A percentile compares a stretch with the other conserved stretches of the same genome.
These are phyloP conservation scores for Cyclaneusma minus DNA, from an alignment of 2,329 filamentous ascomycete species.

Conservation along the genomic window DNA sequence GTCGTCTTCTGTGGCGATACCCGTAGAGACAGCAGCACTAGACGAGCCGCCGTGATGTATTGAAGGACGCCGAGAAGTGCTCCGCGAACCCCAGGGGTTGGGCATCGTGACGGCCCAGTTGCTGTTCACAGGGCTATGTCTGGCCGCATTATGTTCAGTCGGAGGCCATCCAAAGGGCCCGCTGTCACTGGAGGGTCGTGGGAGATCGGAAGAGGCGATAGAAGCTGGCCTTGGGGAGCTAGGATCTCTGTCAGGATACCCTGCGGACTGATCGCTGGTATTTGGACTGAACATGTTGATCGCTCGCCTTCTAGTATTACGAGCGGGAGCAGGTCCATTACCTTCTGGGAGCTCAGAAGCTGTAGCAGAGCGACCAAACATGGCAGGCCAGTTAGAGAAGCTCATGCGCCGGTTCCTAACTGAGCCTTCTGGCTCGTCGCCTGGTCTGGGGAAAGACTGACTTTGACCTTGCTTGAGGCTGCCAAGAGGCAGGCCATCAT, in stretches of 20 bases:
- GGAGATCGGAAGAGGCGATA: constrained; percentile 54
- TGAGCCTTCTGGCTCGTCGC: constrained; percentile 37
- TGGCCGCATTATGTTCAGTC: constrained; percentile 28
- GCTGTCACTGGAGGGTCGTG: constrained; percentile 65
- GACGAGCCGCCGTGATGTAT: constrained; percentile 59
- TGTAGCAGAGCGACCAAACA: constrained; percentile 16
- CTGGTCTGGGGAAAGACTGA: constrained; percentile 56
- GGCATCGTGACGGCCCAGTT: constrained; percentile 30
- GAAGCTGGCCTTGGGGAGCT: constrained; percentile 51
- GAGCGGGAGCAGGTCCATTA: constrained; percentile 17
- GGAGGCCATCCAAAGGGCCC: constrained; percentile 56
- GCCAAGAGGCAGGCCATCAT: constrained; percentile 50
- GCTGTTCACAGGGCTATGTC: constrained; percentile 32
- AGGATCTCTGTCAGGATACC: constrained; percentile 36
- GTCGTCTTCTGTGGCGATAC: constrained; percentile 46
- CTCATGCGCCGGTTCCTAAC: constrained; percentile 38
- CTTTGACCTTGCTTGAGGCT: constrained; percentile 57
- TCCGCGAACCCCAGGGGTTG: constrained; percentile 58
- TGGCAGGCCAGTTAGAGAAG: constrained; percentile 37
- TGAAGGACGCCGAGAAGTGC: constrained; percentile 67
- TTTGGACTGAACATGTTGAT: constrained; percentile 34
- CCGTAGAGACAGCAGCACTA: constrained; percentile 44
- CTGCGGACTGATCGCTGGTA: constrained; percentile 22
- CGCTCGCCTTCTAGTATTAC: constrained; percentile 11
- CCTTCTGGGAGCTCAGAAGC: constrained; percentile 13